A percentile compares a stretch with the other conserved stretches of the same genome.
phyloP scores from a whole-genome alignment of 306 rosid species.

The Rosa lucieae region DNA sequence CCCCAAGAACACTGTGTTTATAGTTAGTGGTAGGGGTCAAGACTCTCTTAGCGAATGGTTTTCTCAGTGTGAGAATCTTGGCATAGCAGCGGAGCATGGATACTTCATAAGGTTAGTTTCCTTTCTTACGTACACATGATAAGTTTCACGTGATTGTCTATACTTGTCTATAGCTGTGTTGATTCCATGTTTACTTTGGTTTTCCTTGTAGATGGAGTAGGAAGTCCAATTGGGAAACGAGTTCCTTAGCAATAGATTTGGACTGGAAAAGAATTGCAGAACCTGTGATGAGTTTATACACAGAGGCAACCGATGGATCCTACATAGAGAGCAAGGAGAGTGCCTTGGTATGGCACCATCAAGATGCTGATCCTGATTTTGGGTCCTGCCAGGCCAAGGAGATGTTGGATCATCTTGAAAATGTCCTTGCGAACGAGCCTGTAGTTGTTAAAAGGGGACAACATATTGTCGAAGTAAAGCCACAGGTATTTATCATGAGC shows the following conservation, averaged over 20 bases:
- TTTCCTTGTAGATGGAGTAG: conserved; percentile 58
- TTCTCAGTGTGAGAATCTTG: conserved; percentile 70
- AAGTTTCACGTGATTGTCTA: conserved; percentile 7
- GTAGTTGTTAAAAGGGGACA: conserved; percentile 60
- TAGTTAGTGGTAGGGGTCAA: conserved; percentile 81
- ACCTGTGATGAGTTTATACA: conserved; percentile 63
- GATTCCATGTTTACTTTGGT: conserved; percentile 21
- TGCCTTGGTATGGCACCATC: conserved; percentile 74
- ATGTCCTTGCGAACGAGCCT: conserved; percentile 64
- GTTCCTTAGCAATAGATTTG: conserved; percentile 29
- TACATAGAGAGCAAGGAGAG: conserved; percentile 71
- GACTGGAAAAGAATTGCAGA: conserved; percentile 61
- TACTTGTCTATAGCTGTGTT: neutral
- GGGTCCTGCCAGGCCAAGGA: conserved; percentile 71
- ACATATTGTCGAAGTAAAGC: conserved; percentile 66
- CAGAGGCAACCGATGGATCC: conserved; percentile 66
- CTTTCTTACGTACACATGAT: neutral
- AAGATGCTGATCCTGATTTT: conserved; percentile 53
- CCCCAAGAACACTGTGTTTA: conserved; percentile 68
- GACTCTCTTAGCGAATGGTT: conserved; percentile 66
- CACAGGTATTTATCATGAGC: conserved; percentile 45
- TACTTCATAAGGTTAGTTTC: conserved; percentile 62
- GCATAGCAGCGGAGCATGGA: conserved; percentile 95
- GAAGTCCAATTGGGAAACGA: conserved; percentile 58
- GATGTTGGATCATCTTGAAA: conserved; percentile 63